Base-by-base conservation (phyloP, 805 yeast genomes). In the Saturnispora sekii region DNA sequence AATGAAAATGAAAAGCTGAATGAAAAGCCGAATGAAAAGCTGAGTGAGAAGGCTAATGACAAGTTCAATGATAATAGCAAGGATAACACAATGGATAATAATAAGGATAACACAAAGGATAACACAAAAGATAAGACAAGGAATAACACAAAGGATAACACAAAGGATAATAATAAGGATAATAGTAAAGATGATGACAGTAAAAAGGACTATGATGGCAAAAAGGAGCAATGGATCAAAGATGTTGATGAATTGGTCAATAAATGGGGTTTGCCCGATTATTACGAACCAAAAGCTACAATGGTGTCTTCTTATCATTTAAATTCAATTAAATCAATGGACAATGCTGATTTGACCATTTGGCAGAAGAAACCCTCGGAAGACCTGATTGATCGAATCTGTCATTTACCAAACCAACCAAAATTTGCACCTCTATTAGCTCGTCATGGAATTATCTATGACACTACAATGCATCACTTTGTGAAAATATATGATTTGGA, bases 371-470 rank as follows among this genome's bases (percentile, higher is more conserved):
- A 32, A 21, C 43, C 43, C 11, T n/a, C 15, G 14, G 30, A 21
- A 15, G 43, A 40, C 29, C 28, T 40, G 9, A 14, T 40, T 16
- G 37, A 40, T 21, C 43, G 34, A 26, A 16, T 40, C 12, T n/a
- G 14, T 7, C 34, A 40, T 18, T n/a, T 40, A n/a, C 43, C 43
- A 7, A 18, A 40, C 11, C 37, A 40, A 33, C 9, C 21, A n/a
- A 21, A 21, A 11, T 40, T 36, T 36, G 31, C n/a, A 7, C 21
- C 26, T 1, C 12, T 40, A 10, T 26, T 40, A 9, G 36, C 43
- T 4, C 32, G 29, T 21, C 43, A 40, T 21, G 43, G 43, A 9
- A 40, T 40, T 11, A 30, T 40, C 12, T 32, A 40, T 33, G 43
- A 40, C 21, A 21, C 43, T 21, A 5, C 16, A 3, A 30, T 36